Evolutionary conservation across 2,329 filamentous ascomycete species (phyloP), one percentile per base, ranked within the genome.

Genomic region (Diaporthe aspalathi): DNA sequence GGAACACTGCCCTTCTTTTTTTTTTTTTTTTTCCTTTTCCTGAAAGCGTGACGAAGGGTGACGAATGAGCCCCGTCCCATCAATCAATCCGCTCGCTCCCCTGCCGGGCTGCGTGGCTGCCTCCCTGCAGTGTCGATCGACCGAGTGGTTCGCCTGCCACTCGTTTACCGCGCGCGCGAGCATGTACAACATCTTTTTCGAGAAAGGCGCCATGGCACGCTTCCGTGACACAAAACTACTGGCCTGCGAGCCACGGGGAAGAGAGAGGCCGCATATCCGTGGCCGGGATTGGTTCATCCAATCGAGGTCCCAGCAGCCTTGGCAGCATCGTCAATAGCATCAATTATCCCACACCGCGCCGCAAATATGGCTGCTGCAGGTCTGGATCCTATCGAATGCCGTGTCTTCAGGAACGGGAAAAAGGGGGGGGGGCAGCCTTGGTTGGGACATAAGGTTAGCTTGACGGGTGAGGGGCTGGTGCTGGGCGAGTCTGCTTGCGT

Each of bases 301-400:
- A n/a, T n/a, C n/a, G n/a, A n/a, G n/a, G n/a, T n/a, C n/a, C n/a
- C 27, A 35, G 32, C 17, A 53, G 27, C 8, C 27, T 17, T 12
- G 27, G 17, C 24, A 20, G 27, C 53, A 38, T 22, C n/a, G n/a
- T n/a, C n/a, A 14, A 24, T 32, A 14, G 3, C 8, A 27, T 16
- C 12, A 22, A 27, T 16, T 7, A 22, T 22, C 56, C 54, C 27
- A 29, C 24, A 3, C 6, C 32, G 32, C 9, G 17, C 27, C 57
- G 20, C 27, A 17, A 43, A 32, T 43, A 32, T 63, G 57, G 27
- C 43, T 47, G 56, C 56, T 43, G 56, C 57, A 62, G 22, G 43
- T 16, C 57, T 29, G 11, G n/a, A 9, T 20, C 40, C 27, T 40
- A 62, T 14, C 43, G 12, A 49, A 20, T 43, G 43, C 27, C 43